Evolutionary conservation across 495 filamentous ascomycete species (phyloP).

Genomic region (Daldinia bambusicola): DNA sequence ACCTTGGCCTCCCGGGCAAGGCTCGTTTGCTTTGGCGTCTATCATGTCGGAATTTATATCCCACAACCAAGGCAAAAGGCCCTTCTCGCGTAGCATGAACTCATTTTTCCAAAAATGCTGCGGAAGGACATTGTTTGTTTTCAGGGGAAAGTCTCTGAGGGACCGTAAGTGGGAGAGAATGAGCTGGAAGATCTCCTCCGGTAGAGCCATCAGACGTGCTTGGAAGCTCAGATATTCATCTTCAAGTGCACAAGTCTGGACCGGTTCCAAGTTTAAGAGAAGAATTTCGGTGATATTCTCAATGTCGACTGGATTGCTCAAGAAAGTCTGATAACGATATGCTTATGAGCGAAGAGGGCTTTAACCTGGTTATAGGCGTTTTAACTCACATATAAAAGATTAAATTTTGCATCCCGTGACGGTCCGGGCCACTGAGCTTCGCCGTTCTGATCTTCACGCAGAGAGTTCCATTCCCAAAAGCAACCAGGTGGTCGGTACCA

Average conservation of each 20-base stretch:
- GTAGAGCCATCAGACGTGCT: neutral
- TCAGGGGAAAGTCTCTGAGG: neutral
- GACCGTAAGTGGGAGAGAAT: neutral
- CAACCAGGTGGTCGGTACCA: too few relatives aligned
- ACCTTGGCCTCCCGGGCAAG: neutral
- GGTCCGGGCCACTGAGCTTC: neutral
- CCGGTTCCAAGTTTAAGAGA: neutral
- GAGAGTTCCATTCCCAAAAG: too few relatives aligned
- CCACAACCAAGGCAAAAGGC: neutral
- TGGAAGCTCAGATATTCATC: neutral
- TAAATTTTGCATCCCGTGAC: neutral
- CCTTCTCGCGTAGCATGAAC: neutral
- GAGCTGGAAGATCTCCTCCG: neutral
- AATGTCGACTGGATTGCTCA: neutral
- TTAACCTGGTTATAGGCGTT: too few relatives aligned
- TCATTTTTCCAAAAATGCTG: neutral
- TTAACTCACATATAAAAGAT: neutral
- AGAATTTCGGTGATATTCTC: neutral
- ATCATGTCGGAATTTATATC: neutral
- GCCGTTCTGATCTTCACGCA: too few relatives aligned
- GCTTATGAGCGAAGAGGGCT: neutral
- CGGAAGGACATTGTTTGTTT: neutral
- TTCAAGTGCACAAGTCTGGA: neutral
- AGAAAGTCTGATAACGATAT: neutral
- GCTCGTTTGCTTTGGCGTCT: neutral